Base-by-base conservation (phyloP, 2,329 filamentous ascomycete genomes). In the Talaromyces islandicus region DNA sequence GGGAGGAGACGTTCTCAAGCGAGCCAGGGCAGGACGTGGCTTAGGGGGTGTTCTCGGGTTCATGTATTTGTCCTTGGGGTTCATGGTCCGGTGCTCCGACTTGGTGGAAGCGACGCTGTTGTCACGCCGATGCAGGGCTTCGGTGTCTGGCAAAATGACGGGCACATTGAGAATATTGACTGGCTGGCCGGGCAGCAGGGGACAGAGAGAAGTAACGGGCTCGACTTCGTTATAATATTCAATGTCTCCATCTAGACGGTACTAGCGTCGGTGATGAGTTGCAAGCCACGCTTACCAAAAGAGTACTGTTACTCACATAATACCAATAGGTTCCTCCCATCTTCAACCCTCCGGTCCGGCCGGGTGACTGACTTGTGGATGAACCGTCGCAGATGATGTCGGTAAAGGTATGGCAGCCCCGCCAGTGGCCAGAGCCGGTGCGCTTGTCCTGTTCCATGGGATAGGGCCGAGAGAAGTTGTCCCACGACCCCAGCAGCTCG, bases 291-390 rank as follows among this genome's bases (percentile, higher is more conserved):
- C 27, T 24, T 5, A 52, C 17, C n/a, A n/a, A 4, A 35, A 27
- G 12, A 25, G 4, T n/a, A 30, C 46, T 54, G 38, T 54, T 51
- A 82, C 89, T 77, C 80, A 95, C 91, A 77, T 94, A 97, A 80
- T 96, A 97, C 83, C 93, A 97, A 76, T 97, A 97, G 17, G 88
- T 94, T 62, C 89, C 86, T 51, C 92, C 92, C 90, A 96, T 96
- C 75, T 89, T 94, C 64, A 97, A 82, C 57, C 89, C 92, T 60
- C 92, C 92, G 66, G 85, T 84, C 67, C 91, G 85, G 67, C 84
- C 85, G 35, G 80, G 77, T 25, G 74, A 75, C 56, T 77, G 80
- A 66, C 77, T 69, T 19, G 79, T 74, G 54, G 80, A 72, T 62
- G 88, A 82, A 60, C 91, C 90, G 75, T 95, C 91, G 68, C 88